These are phyloP conservation scores for Geranomyces michiganensis DNA, from an alignment of 192 early-diverging fungal species.

Conservation along the genomic window DNA sequence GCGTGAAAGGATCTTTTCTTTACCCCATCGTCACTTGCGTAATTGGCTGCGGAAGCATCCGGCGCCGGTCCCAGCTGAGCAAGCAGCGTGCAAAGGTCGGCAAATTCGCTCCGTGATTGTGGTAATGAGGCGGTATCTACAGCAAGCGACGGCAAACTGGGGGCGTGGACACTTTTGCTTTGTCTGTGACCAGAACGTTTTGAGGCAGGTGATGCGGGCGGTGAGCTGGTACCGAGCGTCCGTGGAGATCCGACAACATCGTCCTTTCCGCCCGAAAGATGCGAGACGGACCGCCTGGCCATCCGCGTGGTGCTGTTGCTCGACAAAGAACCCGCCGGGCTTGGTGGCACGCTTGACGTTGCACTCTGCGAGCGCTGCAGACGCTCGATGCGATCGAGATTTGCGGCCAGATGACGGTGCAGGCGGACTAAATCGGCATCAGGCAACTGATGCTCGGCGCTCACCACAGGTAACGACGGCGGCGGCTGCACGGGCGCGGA, in stretches of 20 bases:
- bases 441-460: not conserved
- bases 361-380: not conserved
- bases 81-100: slow-evolving; percentile 80
- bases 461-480: not conserved
- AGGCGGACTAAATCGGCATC: slow-evolving; percentile 43
- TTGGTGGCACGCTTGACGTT: not conserved
- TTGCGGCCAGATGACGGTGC: slow-evolving; percentile 43
- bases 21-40: not conserved
- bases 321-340: not conserved
- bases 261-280: not conserved
- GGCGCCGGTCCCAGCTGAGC: slow-evolving; percentile 87
- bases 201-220: not conserved
- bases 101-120: slow-evolving; percentile 50
- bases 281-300: slow-evolving; percentile 26
- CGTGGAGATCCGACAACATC: slow-evolving; percentile 1
- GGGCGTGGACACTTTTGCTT: not conserved
- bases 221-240: not conserved
- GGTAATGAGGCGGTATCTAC: not conserved
- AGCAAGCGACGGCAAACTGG: not conserved
- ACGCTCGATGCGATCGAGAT: slow-evolving; percentile 52
- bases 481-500: slow-evolving; percentile 39
- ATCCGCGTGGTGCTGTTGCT: not conserved
- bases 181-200: not conserved
- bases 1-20: not conserved
- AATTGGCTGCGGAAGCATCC: slow-evolving; percentile 46